A percentile compares a stretch with the other conserved stretches of the same genome.
phyloP scores from a whole-genome alignment of 345 rosid genomes.

The Xanthoceras sorbifolium region DNA sequence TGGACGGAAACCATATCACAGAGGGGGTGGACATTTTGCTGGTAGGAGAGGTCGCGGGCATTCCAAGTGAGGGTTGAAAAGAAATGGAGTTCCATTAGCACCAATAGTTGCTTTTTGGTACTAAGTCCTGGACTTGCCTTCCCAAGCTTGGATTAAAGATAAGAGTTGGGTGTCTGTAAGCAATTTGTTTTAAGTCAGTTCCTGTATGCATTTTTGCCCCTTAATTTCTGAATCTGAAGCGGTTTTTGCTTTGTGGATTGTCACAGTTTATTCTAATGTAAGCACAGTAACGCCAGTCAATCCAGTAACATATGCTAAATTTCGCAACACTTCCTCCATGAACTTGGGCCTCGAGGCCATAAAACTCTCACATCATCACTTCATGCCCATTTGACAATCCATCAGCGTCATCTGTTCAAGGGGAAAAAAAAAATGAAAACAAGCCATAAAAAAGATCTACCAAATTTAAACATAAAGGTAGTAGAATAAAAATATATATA shows the following conservation, averaged over 20 bases:
- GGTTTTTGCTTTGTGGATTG: background rate
- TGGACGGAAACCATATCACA: slow-evolving; percentile 44
- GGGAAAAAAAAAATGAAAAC: too few relatives aligned
- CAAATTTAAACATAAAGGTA: too few relatives aligned
- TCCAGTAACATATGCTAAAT: too few relatives aligned
- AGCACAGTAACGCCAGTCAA: too few relatives aligned
- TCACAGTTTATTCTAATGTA: too few relatives aligned
- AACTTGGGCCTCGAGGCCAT: too few relatives aligned
- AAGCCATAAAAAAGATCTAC: too few relatives aligned
- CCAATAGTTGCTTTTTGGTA: background rate
- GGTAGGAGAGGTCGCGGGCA: slow-evolving; percentile 46
- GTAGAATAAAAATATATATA: too few relatives aligned
- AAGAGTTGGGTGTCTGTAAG: background rate
- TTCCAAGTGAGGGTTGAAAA: slow-evolving; percentile 20
- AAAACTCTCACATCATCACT: too few relatives aligned
- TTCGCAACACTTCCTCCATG: too few relatives aligned
- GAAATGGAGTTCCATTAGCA: background rate
- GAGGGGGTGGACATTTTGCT: slow-evolving; percentile 45
- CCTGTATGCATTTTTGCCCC: background rate
- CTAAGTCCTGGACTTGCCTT: background rate
- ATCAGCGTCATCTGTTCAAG: too few relatives aligned
- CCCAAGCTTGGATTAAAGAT: background rate
- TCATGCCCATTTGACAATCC: too few relatives aligned
- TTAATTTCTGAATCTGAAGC: background rate
- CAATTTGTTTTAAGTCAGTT: background rate